phyloP scores from a whole-genome alignment of 2,329 filamentous ascomycete genomes.

The Bipolaris oryzae region DNA sequence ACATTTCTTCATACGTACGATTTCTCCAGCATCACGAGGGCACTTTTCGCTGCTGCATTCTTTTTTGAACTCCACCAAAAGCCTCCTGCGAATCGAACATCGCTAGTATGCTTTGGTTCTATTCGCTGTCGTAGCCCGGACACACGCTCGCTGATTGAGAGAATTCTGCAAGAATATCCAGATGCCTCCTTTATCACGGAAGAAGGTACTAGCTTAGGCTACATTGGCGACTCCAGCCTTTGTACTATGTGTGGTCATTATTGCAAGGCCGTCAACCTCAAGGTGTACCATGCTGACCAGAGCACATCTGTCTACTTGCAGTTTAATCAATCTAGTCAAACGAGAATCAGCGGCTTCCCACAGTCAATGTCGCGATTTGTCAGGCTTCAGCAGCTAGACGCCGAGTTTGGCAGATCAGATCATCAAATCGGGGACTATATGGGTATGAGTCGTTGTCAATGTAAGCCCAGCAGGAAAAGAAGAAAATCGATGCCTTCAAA shows the following conservation, averaged over 20 bases:
- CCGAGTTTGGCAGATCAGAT: constrained; percentile 17
- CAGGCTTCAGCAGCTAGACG: constrained; percentile 17
- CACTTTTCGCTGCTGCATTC: constrained; percentile 17
- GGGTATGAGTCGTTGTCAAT: constrained; percentile 9
- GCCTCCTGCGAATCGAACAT: neutral
- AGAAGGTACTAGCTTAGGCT: constrained; percentile 8
- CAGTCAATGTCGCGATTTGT: constrained; percentile 11
- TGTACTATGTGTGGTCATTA: constrained; percentile 12
- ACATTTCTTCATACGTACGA: constrained; percentile 16
- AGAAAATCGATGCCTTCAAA: constrained; percentile 6
- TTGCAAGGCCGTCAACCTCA: constrained; percentile 9
- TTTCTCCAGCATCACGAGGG: constrained; percentile 10
- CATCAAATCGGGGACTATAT: constrained; percentile 5
- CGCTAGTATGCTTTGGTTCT: constrained; percentile 8
- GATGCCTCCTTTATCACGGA: constrained; percentile 13
- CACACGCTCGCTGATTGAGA: constrained; percentile 7
- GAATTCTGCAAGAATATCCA: constrained; percentile 19
- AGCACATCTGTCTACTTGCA: constrained; percentile 13
- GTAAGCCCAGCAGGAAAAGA: constrained; percentile 11
- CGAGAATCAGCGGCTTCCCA: constrained; percentile 23
- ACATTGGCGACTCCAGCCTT: constrained; percentile 5
- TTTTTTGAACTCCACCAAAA: constrained; percentile 19
- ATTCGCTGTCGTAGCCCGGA: constrained; percentile 19
- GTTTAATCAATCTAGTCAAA: constrained; percentile 6
- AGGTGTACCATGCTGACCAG: constrained; percentile 12